Conservation (phyloP, 1,284 basidiomycete species). For the Dichomitus squalens region DNA sequence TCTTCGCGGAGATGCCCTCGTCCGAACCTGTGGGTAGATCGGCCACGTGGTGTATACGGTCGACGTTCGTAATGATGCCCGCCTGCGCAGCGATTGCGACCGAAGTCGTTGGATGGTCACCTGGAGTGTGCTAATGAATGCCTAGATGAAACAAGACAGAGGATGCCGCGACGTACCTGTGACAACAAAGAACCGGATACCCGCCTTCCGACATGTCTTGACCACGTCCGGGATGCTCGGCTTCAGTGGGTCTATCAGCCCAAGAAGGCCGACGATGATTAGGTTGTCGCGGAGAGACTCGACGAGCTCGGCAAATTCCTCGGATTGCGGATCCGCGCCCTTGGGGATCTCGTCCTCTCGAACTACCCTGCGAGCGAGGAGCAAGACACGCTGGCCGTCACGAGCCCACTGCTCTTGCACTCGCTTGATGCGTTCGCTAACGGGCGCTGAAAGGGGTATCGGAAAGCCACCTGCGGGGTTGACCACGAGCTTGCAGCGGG, state of each 20-base stretch:
- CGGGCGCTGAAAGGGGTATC: constrained; percentile 36
- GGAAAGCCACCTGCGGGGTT: constrained; percentile 36
- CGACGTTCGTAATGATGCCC: constrained; percentile 55
- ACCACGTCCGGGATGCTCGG: constrained; percentile 58
- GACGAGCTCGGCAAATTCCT: constrained; percentile 42
- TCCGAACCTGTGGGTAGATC: constrained; percentile 38
- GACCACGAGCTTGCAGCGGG: constrained; percentile 45
- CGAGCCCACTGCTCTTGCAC: constrained; percentile 56
- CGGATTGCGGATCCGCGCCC: constrained; percentile 33
- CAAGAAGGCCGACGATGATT: constrained; percentile 62
- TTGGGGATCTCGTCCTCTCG: constrained; percentile 32
- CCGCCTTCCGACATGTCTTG: constrained; percentile 52
- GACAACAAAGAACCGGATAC: constrained; percentile 68
- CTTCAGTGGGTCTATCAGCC: constrained; percentile 64
- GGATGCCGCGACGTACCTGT: constrained; percentile 49
- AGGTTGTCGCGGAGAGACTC: constrained; percentile 43
- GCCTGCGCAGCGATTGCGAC: constrained; percentile 60
- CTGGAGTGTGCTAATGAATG: constrained; percentile 31
- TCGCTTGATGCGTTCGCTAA: constrained; percentile 35
- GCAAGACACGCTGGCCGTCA: constrained; percentile 61
- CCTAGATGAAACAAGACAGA: background rate
- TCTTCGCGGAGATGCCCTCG: background rate
- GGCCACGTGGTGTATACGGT: constrained; percentile 40
- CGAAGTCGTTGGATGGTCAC: constrained; percentile 52
- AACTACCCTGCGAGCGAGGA: constrained; percentile 43